Base-by-base conservation (phyloP, 1,284 basidiomycete genomes). In the Sporisorium exsertum region DNA sequence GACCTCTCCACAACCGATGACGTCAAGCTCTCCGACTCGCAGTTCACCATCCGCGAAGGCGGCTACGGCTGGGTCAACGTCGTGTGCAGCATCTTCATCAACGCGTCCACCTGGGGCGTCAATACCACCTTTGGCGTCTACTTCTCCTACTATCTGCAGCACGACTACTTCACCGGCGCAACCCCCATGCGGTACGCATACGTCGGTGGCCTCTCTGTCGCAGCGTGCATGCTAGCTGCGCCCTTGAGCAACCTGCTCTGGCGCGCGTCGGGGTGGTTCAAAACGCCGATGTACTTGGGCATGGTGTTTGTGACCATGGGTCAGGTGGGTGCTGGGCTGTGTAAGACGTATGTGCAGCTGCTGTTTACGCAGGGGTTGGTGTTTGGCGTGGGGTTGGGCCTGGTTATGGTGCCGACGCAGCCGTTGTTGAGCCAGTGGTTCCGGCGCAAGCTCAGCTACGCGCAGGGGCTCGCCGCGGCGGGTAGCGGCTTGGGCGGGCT, bases 71-170 rank as follows among this genome's bases (percentile, higher is more conserved):
- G 87, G 87, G 85, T 87, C 50, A 81, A 87, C 29, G 83, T 85
- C 13, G 66, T 72, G 12, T 87, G 86, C 64, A 43, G 83, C 16
- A 73, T 86, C 18, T 74, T 70, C 18, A 65, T 82, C 33, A 86
- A 85, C 52, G 86, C 86, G 78, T 67, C 65, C 7, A 81, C 78
- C 9, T 68, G 74, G 86, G 87, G 87, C 22, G 79, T 86, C 67
- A 87, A 87, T 67, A 87, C 87, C 7, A 86, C 86, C 3, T 87
- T 87, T 51, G 87, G 87, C 20, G 86, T 87, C n/a, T 87, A 85
- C 77, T 81, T 86, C 7, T 80, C 86, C 13, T 87, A 85, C 67
- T 87, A 87, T 61, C 78, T 85, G 18, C 58, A 85, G 27, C 79
- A 87, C 76, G 84, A 87, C 76, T 86, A 86, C 70, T 87, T 87